Evolutionary conservation across 2,329 filamentous ascomycete genomes (phyloP).

Genomic region (Cladosporium oxysporum): DNA sequence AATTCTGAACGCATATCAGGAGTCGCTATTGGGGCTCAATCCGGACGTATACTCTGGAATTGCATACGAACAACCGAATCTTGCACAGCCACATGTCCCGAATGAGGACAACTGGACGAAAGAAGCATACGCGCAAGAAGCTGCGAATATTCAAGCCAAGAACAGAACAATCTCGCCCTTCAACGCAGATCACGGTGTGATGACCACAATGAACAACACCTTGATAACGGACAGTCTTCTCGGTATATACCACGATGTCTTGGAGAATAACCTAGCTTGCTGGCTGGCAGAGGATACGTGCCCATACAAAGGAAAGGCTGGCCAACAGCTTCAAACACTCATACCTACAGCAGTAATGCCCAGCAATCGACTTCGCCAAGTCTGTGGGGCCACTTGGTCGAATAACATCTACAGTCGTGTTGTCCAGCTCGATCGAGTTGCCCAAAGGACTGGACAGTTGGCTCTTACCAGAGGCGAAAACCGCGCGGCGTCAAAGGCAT

Average conservation of each 20-base stretch:
- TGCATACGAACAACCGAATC: neutral
- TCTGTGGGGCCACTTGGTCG: constrained; percentile 4
- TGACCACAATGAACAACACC: constrained; percentile 6
- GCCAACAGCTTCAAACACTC: neutral
- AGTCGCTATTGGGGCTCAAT: neutral
- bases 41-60: neutral
- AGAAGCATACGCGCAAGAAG: neutral
- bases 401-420: constrained; percentile 6
- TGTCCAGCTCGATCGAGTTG: neutral
- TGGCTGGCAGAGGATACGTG: constrained; percentile 10
- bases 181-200: neutral
- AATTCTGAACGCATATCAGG: neutral
- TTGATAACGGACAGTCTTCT: constrained; percentile 12
- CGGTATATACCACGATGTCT: constrained; percentile 13
- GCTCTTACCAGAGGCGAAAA: neutral
- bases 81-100: neutral
- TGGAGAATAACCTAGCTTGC: constrained; percentile 11
- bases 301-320: constrained; percentile 1
- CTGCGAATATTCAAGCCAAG: neutral
- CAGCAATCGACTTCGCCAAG: constrained; percentile 1
- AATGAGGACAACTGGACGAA: neutral
- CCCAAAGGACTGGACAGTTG: neutral
- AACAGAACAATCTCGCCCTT: neutral
- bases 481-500: constrained; percentile 1
- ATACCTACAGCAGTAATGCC: neutral